Conservation (phyloP, 768 basidiomycete species). For the Nidularia pulvinata region DNA sequence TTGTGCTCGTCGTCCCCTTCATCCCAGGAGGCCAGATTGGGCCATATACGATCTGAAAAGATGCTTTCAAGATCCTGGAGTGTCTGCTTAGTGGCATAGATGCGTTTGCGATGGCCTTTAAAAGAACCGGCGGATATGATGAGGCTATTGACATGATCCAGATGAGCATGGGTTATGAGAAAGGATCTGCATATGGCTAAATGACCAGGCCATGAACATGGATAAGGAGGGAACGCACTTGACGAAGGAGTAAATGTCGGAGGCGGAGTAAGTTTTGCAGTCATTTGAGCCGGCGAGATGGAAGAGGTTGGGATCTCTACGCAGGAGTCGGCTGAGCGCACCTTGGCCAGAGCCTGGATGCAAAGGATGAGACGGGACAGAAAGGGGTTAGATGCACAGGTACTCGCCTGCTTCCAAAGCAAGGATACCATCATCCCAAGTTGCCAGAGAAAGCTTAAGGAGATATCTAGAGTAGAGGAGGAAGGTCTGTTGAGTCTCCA, state of each 20-base stretch:
- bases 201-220: conserved; percentile 2
- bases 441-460: conserved; percentile 63
- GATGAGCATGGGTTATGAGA: conserved; percentile 85
- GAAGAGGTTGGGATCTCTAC: conserved; percentile 56
- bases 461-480: conserved; percentile 64
- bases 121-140: conserved; percentile 84
- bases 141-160: conserved; percentile 87
- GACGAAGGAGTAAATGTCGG: conserved; percentile 55
- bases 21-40: conserved; percentile 77
- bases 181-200: conserved; percentile 56
- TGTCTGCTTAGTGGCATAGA: conserved; percentile 60
- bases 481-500: conserved; percentile 4
- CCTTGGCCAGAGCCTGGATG: conserved; percentile 82
- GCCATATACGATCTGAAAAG: conserved; percentile 85
- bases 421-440: conserved; percentile 83
- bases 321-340: conserved; percentile 64
- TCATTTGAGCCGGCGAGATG: conserved; percentile 15
- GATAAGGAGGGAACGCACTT: conserved; percentile 26
- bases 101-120: conserved; percentile 56
- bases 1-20: conserved; percentile 58
- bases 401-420: conserved; percentile 85
- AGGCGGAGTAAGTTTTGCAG: conserved; percentile 29
- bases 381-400: conserved; percentile 8
- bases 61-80: conserved; percentile 69
- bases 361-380: not conserved